Evolutionary conservation across 371 early-diverging fungal genomes (phyloP).

Genomic region (Saksenaea vasiformis): DNA sequence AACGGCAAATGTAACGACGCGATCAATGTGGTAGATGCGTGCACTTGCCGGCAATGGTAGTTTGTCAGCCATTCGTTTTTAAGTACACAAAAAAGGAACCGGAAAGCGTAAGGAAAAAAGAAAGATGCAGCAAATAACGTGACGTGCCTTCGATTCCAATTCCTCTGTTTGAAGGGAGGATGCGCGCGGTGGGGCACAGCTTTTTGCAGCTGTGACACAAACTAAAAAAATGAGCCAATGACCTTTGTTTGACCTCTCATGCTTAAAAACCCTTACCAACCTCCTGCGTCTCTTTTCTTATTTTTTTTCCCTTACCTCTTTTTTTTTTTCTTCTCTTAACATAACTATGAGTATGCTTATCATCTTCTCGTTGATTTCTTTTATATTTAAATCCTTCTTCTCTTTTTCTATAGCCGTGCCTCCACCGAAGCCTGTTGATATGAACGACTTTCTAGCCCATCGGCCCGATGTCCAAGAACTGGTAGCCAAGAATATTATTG

Average conservation of each 20-base stretch:
- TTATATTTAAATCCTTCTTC: not conserved
- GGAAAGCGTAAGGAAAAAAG: not conserved
- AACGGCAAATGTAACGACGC: not conserved
- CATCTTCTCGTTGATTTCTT: not conserved
- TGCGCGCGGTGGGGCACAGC: no score
- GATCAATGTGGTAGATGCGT: not conserved
- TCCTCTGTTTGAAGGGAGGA: not conserved
- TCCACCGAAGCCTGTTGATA: not conserved
- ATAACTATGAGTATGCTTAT: not conserved
- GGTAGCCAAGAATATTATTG: slow-evolving; percentile 72
- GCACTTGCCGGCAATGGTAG: not conserved
- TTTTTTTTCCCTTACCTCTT: not conserved
- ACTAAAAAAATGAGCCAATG: not conserved
- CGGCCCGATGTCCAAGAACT: slow-evolving; percentile 69
- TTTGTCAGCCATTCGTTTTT: not conserved
- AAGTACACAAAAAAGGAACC: not conserved
- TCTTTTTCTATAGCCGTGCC: not conserved
- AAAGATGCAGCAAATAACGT: not conserved
- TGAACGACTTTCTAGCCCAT: slow-evolving; percentile 59
- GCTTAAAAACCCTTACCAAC: not conserved
- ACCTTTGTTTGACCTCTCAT: not conserved
- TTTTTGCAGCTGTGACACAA: slow-evolving; percentile 1
- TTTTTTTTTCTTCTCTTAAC: not conserved
- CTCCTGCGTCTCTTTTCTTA: not conserved
- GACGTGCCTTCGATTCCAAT: not conserved